These are phyloP conservation scores for Saccharomyces pastorianus DNA, from an alignment of 1,139 yeast species.

Conservation along the genomic window DNA sequence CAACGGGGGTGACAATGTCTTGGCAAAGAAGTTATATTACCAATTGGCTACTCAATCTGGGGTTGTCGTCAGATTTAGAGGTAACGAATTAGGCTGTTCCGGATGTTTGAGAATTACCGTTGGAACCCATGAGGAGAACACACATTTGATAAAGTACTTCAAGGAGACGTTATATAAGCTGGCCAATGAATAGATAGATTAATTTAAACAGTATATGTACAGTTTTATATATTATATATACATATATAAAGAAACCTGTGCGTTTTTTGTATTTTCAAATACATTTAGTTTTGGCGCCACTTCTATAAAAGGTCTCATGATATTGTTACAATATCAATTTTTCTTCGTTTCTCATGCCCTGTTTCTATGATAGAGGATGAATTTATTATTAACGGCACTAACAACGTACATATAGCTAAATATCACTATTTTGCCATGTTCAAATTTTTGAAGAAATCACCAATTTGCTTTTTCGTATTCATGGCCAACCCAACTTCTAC, in stretches of 20 bases:
- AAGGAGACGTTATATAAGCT: conserved; percentile 33
- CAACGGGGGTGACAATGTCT: conserved; percentile 48
- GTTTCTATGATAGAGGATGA: not conserved
- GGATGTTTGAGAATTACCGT: conserved; percentile 84
- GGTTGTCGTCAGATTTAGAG: conserved; percentile 86
- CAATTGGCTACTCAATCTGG: conserved; percentile 61
- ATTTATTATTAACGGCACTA: conserved; percentile 1
- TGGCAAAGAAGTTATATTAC: conserved; percentile 60
- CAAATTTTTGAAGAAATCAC: conserved; percentile 20
- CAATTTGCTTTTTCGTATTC: conserved; percentile 22
- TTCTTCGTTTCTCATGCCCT: not conserved
- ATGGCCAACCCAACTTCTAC: conserved; percentile 23
- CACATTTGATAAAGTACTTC: conserved; percentile 46
- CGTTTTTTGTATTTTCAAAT: not conserved
- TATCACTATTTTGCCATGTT: conserved; percentile 11
- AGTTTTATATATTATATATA: too few relatives aligned
- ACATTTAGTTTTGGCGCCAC: too few relatives aligned
- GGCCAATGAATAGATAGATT: conserved; percentile 3
- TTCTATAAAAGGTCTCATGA: not conserved
- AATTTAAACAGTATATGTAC: too few relatives aligned
- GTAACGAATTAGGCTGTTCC: conserved; percentile 76
- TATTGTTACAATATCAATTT: not conserved
- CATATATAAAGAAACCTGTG: not conserved
- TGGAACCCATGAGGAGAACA: conserved; percentile 75
- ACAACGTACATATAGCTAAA: not conserved